Percentiles rank a stretch among this genome's conserved stretches.
phyloP scores from a whole-genome alignment of 192 early-diverging fungal species.

The Coemansia sp. region DNA sequence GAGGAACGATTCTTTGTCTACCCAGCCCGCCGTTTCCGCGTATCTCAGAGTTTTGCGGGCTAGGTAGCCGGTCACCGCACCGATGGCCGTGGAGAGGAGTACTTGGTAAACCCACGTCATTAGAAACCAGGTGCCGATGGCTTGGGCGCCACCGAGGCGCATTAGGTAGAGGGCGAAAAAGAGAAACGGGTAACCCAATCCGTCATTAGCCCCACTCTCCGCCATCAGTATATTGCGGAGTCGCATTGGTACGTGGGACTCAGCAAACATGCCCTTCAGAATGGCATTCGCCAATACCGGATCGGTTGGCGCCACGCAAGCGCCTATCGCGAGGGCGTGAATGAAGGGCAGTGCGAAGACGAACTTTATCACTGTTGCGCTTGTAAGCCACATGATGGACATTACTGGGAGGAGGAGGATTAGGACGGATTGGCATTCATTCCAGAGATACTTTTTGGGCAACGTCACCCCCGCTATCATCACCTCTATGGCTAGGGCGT shows the following conservation, averaged over 20 bases:
- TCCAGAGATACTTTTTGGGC: constrained; percentile 73
- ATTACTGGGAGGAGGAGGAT: constrained; percentile 80
- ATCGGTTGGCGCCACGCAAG: constrained; percentile 89
- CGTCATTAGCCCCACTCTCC: constrained; percentile 89
- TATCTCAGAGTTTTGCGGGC: constrained; percentile 68
- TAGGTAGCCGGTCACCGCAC: constrained; percentile 65
- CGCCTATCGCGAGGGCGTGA: constrained; percentile 72
- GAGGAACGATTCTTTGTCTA: constrained; percentile 86
- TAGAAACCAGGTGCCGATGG: constrained; percentile 79
- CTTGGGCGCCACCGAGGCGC: constrained; percentile 55
- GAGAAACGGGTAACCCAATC: constrained; percentile 81
- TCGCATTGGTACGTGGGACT: constrained; percentile 77
- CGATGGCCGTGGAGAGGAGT: constrained; percentile 65
- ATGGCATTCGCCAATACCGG: constrained; percentile 93
- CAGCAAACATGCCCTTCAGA: constrained; percentile 91
- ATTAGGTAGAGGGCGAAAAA: constrained; percentile 72
- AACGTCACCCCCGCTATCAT: constrained; percentile 83
- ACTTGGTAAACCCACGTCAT: constrained; percentile 79
- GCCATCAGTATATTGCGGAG: constrained; percentile 73
- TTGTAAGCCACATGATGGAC: constrained; percentile 75
- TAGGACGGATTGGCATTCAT: constrained; percentile 63
- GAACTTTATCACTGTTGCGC: constrained; percentile 65
- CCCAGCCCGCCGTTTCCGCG: constrained; percentile 66
- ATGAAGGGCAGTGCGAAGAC: constrained; percentile 55
- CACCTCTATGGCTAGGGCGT: constrained; percentile 80